phyloP scores from a whole-genome alignment of 441 rosid species.

The Brassica hybrid region DNA sequence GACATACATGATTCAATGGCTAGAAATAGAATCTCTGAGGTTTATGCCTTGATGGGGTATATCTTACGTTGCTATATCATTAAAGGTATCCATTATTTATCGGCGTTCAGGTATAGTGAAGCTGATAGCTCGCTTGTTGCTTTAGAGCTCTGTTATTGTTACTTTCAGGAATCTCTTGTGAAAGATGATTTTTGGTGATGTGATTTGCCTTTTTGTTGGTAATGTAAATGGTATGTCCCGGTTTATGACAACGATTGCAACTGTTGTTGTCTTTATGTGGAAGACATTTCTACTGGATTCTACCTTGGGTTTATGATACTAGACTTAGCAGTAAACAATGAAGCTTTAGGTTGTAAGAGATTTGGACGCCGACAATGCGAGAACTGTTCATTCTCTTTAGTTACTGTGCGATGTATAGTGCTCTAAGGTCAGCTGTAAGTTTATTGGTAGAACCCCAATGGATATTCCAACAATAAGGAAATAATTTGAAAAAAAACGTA shows the following conservation, averaged over 20 bases:
- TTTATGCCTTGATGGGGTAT: slow-evolving; percentile 26
- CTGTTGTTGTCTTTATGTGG: slow-evolving; percentile 2
- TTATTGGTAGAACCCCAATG: no score
- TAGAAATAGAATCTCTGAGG: slow-evolving; percentile 10
- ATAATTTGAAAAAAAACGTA: no score
- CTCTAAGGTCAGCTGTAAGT: no score
- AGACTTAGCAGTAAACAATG: slow-evolving; percentile 1
- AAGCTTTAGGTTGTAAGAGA: slow-evolving; percentile 3
- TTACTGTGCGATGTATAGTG: not conserved
- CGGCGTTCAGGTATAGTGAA: slow-evolving; percentile 23
- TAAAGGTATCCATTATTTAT: slow-evolving; percentile 32
- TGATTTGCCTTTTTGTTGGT: slow-evolving; percentile 38
- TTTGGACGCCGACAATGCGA: slow-evolving; percentile 12
- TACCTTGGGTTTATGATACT: not conserved
- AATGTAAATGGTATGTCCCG: not conserved
- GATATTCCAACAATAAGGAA: no score
- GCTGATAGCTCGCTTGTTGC: slow-evolving; percentile 30
- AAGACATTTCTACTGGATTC: not conserved
- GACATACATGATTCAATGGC: slow-evolving; percentile 23
- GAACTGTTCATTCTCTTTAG: slow-evolving; percentile 13
- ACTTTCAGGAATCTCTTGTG: slow-evolving; percentile 30
- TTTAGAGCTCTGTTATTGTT: slow-evolving; percentile 30
- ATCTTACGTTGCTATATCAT: slow-evolving; percentile 17
- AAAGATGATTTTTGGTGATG: slow-evolving; percentile 17
- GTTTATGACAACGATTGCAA: not conserved